Evolutionary conservation across 768 basidiomycete species (phyloP).

Genomic region (Tylopilus sp.): DNA sequence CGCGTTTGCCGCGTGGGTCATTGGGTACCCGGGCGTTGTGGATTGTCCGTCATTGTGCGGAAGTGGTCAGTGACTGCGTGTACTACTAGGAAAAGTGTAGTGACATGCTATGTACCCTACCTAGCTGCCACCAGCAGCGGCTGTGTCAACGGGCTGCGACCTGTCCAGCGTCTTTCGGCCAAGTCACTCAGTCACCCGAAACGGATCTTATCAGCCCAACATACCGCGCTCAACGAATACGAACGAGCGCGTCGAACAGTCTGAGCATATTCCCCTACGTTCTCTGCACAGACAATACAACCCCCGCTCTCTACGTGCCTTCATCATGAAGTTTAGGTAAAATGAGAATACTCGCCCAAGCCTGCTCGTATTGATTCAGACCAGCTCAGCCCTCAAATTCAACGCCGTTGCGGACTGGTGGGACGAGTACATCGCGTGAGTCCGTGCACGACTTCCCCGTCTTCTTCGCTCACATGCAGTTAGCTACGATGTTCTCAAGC

Average conservation of each 20-base stretch:
- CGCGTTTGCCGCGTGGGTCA: background rate
- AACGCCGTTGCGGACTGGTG: slow-evolving; percentile 92
- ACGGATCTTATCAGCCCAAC: background rate
- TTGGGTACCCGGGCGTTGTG: too few relatives aligned
- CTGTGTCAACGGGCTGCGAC: background rate
- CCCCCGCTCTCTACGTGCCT: slow-evolving; percentile 6
- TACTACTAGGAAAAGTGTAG: too few relatives aligned
- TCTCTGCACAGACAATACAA: background rate
- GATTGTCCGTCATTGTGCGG: too few relatives aligned
- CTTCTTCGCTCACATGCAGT: background rate
- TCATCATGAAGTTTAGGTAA: slow-evolving; percentile 38
- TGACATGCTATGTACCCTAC: too few relatives aligned
- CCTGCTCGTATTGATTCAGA: background rate
- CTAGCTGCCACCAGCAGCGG: too few relatives aligned
- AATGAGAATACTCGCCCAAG: background rate
- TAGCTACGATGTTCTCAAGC: slow-evolving; percentile 86
- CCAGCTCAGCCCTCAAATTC: slow-evolving; percentile 81
- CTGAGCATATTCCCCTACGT: slow-evolving; percentile 28
- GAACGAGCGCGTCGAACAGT: slow-evolving; percentile 1
- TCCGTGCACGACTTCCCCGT: background rate
- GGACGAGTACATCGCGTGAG: slow-evolving; percentile 87
- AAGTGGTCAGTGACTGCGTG: too few relatives aligned
- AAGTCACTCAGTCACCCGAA: background rate
- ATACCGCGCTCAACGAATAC: slow-evolving; percentile 10
- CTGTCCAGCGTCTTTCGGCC: slow-evolving; percentile 1